Conservation (phyloP, 768 basidiomycete genomes). For the Coprinopsis strossmayeri region DNA sequence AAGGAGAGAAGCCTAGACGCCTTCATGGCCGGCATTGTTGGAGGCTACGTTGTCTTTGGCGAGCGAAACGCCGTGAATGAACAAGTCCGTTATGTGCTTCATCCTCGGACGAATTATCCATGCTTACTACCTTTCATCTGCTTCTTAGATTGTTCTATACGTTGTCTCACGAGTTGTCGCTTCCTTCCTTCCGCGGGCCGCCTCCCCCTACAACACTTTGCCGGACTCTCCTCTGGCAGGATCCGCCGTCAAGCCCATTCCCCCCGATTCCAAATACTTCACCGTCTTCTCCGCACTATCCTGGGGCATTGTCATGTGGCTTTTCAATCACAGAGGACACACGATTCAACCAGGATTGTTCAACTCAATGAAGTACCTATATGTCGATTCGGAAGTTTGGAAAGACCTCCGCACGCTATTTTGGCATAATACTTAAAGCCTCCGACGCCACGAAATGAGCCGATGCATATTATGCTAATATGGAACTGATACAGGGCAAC, state of each 20-base stretch:
- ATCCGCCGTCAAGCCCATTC: slow-evolving; percentile 56
- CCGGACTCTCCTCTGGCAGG: slow-evolving; percentile 32
- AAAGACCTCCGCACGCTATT: slow-evolving; percentile 72
- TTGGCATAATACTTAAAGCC: slow-evolving; percentile 83
- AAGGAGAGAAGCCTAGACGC: slow-evolving; percentile 80
- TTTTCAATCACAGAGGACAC: slow-evolving; percentile 82
- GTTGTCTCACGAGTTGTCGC: slow-evolving; percentile 90
- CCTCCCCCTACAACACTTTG: slow-evolving; percentile 43
- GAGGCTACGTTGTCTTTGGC: slow-evolving; percentile 87
- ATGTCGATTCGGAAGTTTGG: slow-evolving; percentile 90
- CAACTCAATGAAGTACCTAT: slow-evolving; percentile 92
- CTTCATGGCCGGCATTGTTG: slow-evolving; percentile 88
- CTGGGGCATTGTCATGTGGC: slow-evolving; percentile 97
- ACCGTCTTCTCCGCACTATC: slow-evolving; percentile 79
- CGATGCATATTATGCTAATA: too few species aligned
- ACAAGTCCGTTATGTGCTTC: slow-evolving; percentile 50
- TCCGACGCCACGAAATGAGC: too few species aligned
- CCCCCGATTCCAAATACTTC: slow-evolving; percentile 83
- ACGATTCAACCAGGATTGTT: slow-evolving; percentile 97
- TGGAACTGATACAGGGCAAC: background rate
- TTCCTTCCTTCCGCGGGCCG: slow-evolving; percentile 81
- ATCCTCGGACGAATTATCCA: background rate
- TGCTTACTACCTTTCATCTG: slow-evolving; percentile 9
- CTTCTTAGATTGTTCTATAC: slow-evolving; percentile 85
- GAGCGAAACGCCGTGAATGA: slow-evolving; percentile 86